Conservation (phyloP, 1,284 basidiomycete species). For the Porodaedalea pini region DNA sequence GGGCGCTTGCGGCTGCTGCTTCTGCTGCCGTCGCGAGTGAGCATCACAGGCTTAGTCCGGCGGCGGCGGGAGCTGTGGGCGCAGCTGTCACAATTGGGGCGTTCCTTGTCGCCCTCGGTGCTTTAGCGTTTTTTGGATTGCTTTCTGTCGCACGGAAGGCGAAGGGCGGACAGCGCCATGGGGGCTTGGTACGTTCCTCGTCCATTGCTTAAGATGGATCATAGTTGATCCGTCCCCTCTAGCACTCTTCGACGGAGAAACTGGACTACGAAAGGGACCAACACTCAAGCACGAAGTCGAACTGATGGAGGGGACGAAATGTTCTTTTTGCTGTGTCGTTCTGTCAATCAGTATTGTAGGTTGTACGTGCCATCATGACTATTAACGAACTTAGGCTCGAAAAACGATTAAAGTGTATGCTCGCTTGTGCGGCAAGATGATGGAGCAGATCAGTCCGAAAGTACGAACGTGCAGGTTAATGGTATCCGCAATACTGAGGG, state of each 20-base stretch:
- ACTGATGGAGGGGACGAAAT: too few relatives aligned
- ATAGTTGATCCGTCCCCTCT: not conserved
- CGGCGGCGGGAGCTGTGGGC: constrained; percentile 64
- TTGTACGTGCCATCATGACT: not conserved
- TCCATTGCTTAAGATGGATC: not conserved
- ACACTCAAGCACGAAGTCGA: too few relatives aligned
- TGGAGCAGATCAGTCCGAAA: too few relatives aligned
- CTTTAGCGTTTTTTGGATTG: constrained; percentile 44
- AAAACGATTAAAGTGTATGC: too few relatives aligned
- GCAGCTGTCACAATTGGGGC: constrained; percentile 55
- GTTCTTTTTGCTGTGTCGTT: not conserved
- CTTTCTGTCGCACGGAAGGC: constrained; percentile 35
- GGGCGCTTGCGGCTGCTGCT: constrained; percentile 36
- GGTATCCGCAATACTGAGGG: too few relatives aligned
- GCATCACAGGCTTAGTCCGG: constrained; percentile 44
- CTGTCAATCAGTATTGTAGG: not conserved
- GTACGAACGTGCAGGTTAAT: too few relatives aligned
- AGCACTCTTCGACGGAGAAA: constrained; percentile 16
- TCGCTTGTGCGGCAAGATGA: too few relatives aligned
- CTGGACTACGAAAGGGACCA: not conserved
- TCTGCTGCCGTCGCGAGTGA: constrained; percentile 28
- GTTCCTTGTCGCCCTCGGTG: constrained; percentile 36
- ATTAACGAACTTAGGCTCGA: too few relatives aligned
- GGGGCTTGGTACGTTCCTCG: not conserved
- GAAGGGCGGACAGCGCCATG: not conserved